Evolutionary conservation across 352 stramenopile genomes (phyloP), one percentile per base, ranked within the genome.

Genomic region (Pythium folliculosum): DNA sequence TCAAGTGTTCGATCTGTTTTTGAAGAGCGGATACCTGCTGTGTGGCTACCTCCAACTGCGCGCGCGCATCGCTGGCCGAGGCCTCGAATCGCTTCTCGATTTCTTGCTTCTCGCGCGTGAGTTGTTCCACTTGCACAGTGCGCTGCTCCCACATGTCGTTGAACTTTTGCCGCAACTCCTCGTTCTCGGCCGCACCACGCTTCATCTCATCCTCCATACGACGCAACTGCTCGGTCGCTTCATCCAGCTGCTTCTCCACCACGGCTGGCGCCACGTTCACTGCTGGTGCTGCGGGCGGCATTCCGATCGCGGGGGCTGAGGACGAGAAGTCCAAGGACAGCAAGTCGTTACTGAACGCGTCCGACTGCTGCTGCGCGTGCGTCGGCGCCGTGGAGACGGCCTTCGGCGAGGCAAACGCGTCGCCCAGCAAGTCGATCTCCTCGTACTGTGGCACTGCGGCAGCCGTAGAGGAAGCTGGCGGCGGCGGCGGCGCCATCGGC

Each of bases 401-500:
- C 3, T 19, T 35, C 35, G 64, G 47, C 13, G 57, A 38, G 2
- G 49, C 45, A 37, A 65, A 63, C 19, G 69, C 52, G 22, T 77
- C 71, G 22, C 51, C 73, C 17, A 85, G 25, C 60, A 91, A 54
- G 52, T 91, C 81, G 49, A 91, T 85, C 44, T 90, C 78, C 21
- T 89, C 71, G 40, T 88, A 88, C 19, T 70, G 72, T 25, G 63
- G 71, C 22, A 71, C 70, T 0, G 58, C 69, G 1, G 64, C 61
- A 12, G 58, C 47, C 1, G 81, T 84, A 13, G 22, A 14, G 35
- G 88, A 47, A 19, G 80, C 65, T 62, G 51, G 37, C 23, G 60
- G 63, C 22, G 76, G 47, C 22, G 78, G 81, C 0, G 84, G 86
- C 45, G 30, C 16, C 45, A 87, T 59, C 19, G 80, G 67, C 60